Evolutionary conservation across 371 early-diverging fungal genomes (phyloP).

Genomic region (Mucor irregularis): DNA sequence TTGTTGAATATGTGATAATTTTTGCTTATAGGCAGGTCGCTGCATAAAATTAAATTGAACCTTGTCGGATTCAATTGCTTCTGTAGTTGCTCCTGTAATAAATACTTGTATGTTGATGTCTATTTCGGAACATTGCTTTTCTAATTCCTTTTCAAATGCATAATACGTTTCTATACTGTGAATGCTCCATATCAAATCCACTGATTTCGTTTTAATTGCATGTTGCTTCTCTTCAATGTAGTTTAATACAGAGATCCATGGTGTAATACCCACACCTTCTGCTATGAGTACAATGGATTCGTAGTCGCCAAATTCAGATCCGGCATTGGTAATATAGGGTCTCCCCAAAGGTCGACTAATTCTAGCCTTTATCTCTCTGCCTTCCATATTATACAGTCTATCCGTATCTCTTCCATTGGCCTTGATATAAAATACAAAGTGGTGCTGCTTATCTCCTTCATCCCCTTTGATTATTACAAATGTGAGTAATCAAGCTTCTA

Average conservation of each 20-base stretch:
- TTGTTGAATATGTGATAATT: no score
- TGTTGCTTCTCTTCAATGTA: conserved; percentile 18
- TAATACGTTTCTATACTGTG: conserved; percentile 15
- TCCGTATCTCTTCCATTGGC: conserved; percentile 25
- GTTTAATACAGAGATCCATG: conserved; percentile 41
- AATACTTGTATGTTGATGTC: conserved; percentile 4
- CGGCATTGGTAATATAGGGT: conserved; percentile 6
- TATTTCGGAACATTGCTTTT: not conserved
- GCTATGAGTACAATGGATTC: conserved; percentile 32
- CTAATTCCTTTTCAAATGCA: conserved; percentile 24
- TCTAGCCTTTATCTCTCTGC: conserved; percentile 2
- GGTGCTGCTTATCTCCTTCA: not conserved
- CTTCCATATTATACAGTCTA: conserved; percentile 1
- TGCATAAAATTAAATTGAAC: not conserved
- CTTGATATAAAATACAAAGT: conserved; percentile 34
- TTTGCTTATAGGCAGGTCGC: no score
- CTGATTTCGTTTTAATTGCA: conserved; percentile 14
- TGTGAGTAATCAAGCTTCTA: no score
- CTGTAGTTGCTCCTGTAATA: conserved; percentile 15
- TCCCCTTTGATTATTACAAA: not conserved
- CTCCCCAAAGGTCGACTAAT: conserved; percentile 37
- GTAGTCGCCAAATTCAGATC: conserved; percentile 30
- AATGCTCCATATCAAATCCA: conserved; percentile 25
- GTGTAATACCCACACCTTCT: conserved; percentile 48
- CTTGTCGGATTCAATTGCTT: conserved; percentile 3